A percentile compares a stretch with the other conserved stretches of the same genome.
phyloP scores from a whole-genome alignment of 1,139 yeast genomes.

The Diutina mesorugosa region DNA sequence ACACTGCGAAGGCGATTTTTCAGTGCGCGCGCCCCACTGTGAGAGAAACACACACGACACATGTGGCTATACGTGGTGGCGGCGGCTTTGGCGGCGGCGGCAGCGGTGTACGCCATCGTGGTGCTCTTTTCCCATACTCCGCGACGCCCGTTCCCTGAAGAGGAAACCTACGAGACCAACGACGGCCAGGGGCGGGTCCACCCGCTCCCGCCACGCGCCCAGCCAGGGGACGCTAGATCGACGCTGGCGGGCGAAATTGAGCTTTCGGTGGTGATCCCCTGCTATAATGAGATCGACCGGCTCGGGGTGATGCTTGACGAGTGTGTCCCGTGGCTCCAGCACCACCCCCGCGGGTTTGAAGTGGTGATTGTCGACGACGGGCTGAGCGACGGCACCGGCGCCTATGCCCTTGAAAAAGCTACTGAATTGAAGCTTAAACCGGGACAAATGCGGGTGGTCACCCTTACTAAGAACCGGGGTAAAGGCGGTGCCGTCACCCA shows the following conservation, averaged over 20 bases:
- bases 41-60: background rate
- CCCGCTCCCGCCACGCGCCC: conserved; percentile 6
- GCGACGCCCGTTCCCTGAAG: conserved; percentile 38
- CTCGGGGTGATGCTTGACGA: conserved; percentile 70
- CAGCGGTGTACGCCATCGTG: conserved; percentile 24
- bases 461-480: conserved; percentile 67
- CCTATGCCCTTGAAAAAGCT: conserved; percentile 61
- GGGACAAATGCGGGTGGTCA: conserved; percentile 55
- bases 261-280: conserved; percentile 76
- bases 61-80: background rate
- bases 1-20: too few relatives aligned
- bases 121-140: conserved; percentile 51
- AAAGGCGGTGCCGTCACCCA: conserved; percentile 98
- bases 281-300: conserved; percentile 75
- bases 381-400: conserved; percentile 67
- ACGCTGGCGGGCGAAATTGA: conserved; percentile 15
- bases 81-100: conserved; percentile 4
- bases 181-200: conserved; percentile 11
- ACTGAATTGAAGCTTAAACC: conserved; percentile 29
- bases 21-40: too few relatives aligned
- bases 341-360: conserved; percentile 40
- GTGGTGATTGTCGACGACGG: conserved; percentile 87
- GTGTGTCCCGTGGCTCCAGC: conserved; percentile 43
- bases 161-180: conserved; percentile 35
- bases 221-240: background rate